phyloP scores from a whole-genome alignment of 2,329 filamentous ascomycete species.

The Ophiobolus disseminans region DNA sequence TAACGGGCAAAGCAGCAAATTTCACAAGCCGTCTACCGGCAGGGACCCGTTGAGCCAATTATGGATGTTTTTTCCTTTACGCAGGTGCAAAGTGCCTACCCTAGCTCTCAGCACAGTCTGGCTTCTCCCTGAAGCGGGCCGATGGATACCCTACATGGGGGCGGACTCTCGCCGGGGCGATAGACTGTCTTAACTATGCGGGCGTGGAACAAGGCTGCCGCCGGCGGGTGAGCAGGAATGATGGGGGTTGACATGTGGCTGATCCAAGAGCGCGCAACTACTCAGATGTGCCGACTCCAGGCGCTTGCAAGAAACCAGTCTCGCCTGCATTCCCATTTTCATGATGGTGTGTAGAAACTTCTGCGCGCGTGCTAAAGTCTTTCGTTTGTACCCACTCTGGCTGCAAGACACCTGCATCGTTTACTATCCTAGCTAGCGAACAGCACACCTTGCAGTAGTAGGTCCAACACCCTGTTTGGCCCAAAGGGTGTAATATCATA shows the following conservation, averaged over 20 bases:
- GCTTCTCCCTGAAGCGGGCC: not conserved
- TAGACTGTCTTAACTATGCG: not conserved
- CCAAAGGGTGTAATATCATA: not conserved
- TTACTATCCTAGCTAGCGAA: no score
- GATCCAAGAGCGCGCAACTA: no score
- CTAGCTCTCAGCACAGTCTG: no score
- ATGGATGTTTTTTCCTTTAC: not conserved
- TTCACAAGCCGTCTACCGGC: not conserved
- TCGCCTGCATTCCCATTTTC: not conserved
- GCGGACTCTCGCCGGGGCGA: not conserved
- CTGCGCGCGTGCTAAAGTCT: no score
- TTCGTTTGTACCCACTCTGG: no score
- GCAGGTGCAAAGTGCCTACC: no score
- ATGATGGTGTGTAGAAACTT: not conserved
- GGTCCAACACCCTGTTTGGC: not conserved
- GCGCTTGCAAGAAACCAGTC: not conserved
- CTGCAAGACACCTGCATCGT: no score
- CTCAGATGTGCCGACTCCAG: no score
- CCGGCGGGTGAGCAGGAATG: no score
- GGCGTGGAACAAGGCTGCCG: not conserved
- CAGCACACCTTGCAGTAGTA: conserved; percentile 2
- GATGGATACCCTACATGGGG: not conserved
- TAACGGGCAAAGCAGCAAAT: not conserved
- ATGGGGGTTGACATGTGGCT: not conserved
- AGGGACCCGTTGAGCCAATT: not conserved